Percentiles rank a stretch among this genome's conserved stretches.
These are phyloP conservation scores for Mycotypha africana DNA, from an alignment of 371 early-diverging fungal genomes.

Conservation along the genomic window DNA sequence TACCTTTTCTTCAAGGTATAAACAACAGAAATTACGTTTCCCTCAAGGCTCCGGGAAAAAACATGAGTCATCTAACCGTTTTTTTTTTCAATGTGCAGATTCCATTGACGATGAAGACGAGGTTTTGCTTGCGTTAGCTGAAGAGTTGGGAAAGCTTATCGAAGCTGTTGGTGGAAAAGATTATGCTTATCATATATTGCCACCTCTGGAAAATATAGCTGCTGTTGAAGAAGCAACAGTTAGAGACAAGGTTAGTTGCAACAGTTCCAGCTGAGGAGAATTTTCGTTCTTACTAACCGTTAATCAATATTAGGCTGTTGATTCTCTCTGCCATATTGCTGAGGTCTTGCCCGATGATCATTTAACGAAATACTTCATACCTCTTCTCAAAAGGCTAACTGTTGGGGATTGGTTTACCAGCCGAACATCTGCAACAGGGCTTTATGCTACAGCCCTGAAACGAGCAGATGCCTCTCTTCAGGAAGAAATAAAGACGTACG, in stretches of 20 bases:
- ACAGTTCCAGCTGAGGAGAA: no score
- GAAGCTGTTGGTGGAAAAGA: constrained; percentile 89
- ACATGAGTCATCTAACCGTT: no score
- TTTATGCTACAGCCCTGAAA: constrained; percentile 82
- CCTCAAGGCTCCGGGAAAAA: no score
- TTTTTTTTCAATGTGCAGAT: constrained; percentile 71
- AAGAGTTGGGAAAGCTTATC: constrained; percentile 87
- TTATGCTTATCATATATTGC: constrained; percentile 80
- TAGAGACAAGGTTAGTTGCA: constrained; percentile 92
- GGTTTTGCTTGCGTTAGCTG: constrained; percentile 88
- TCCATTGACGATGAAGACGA: constrained; percentile 98
- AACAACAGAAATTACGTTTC: background rate
- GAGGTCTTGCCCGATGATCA: constrained; percentile 67
- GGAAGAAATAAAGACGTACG: constrained; percentile 70
- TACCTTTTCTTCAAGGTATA: constrained; percentile 95
- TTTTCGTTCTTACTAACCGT: background rate
- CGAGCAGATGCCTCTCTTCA: constrained; percentile 67
- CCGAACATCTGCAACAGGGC: constrained; percentile 88
- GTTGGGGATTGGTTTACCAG: constrained; percentile 97
- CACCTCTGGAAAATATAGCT: constrained; percentile 92
- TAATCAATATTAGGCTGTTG: constrained; percentile 73
- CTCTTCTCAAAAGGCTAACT: constrained; percentile 85
- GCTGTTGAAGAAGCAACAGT: constrained; percentile 96
- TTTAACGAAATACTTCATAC: constrained; percentile 83
- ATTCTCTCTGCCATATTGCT: constrained; percentile 82